A percentile compares a stretch with the other conserved stretches of the same genome.
Evolutionary conservation across 73 alveolate genomes (phyloP).

Genomic region (Stentor coeruleus): DNA sequence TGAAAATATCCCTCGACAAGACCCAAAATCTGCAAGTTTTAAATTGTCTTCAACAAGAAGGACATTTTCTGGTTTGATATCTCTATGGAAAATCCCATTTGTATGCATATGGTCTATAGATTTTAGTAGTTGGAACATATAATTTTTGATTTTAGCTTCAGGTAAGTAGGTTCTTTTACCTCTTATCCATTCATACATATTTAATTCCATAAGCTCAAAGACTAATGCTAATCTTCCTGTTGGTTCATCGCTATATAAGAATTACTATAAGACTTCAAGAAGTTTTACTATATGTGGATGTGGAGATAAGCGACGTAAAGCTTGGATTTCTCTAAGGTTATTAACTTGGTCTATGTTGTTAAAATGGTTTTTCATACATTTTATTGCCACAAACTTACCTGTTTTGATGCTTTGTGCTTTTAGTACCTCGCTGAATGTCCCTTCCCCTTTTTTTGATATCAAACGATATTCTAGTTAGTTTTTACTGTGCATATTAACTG

Average conservation of each 20-base stretch:
- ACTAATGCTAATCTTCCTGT: slow-evolving; percentile 96
- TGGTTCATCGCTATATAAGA: slow-evolving; percentile 76
- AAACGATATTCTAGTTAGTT: slow-evolving; percentile 26
- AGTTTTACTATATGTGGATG: slow-evolving; percentile 96
- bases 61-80: slow-evolving; percentile 74
- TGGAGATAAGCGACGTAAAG: slow-evolving; percentile 65
- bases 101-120: slow-evolving; percentile 96
- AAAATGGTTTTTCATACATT: slow-evolving; percentile 85
- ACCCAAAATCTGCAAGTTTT: slow-evolving; percentile 91
- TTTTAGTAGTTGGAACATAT: slow-evolving; percentile 63
- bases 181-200: slow-evolving; percentile 86
- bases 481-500: slow-evolving; percentile 36
- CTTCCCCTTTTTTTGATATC: slow-evolving; percentile 66
- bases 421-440: slow-evolving; percentile 96
- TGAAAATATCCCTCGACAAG: slow-evolving; percentile 88
- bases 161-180: slow-evolving; percentile 29
- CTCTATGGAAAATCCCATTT: slow-evolving; percentile 95
- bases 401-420: slow-evolving; percentile 89
- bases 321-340: slow-evolving; percentile 47
- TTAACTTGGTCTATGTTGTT: slow-evolving; percentile 77
- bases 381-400: slow-evolving; percentile 81
- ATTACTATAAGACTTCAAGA: slow-evolving; percentile 37
- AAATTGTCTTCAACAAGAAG: slow-evolving; percentile 48
- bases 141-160: slow-evolving; percentile 16
- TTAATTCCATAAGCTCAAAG: slow-evolving; percentile 95